Conservation (phyloP, 2,329 filamentous ascomycete genomes). For the Monosporascus sp. region DNA sequence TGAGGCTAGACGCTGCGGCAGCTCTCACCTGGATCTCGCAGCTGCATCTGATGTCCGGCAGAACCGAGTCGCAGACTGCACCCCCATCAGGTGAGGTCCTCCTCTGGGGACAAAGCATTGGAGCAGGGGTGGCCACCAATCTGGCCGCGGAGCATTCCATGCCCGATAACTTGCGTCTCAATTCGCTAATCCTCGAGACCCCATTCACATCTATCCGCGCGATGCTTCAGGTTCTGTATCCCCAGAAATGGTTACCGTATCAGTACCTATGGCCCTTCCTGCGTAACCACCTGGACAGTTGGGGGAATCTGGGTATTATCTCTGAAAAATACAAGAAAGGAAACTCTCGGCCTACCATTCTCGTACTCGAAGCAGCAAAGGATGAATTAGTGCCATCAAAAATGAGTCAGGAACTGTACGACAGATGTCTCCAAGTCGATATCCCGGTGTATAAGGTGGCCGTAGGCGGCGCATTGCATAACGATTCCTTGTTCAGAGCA, state of each 20-base stretch:
- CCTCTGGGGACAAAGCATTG: constrained; percentile 75
- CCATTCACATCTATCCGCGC: constrained; percentile 66
- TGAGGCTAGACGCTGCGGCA: constrained; percentile 63
- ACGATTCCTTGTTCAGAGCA: constrained; percentile 45
- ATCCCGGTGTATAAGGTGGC: constrained; percentile 39
- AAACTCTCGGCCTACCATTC: constrained; percentile 30
- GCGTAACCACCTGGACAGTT: constrained; percentile 56
- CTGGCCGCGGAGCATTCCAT: constrained; percentile 41
- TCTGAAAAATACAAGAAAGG: constrained; percentile 23
- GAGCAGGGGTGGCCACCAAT: constrained; percentile 64
- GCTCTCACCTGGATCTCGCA: constrained; percentile 57
- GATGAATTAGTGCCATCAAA: constrained; percentile 54
- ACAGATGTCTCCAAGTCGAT: constrained; percentile 42
- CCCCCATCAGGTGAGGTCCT: constrained; percentile 37
- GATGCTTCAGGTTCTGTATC: constrained; percentile 69
- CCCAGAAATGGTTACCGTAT: constrained; percentile 76
- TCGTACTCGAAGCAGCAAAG: constrained; percentile 51
- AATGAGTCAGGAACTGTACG: constrained; percentile 41
- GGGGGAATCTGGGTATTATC: constrained; percentile 43
- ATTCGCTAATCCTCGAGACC: constrained; percentile 64
- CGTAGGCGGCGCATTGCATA: constrained; percentile 49
- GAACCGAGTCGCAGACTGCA: constrained; percentile 1
- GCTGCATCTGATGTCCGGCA: constrained; percentile 26
- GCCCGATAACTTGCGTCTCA: constrained; percentile 33
- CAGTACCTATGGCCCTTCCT: constrained; percentile 69